Evolutionary conservation across 2,329 filamentous ascomycete species (phyloP).

Genomic region (Plenodomus biglobosus): DNA sequence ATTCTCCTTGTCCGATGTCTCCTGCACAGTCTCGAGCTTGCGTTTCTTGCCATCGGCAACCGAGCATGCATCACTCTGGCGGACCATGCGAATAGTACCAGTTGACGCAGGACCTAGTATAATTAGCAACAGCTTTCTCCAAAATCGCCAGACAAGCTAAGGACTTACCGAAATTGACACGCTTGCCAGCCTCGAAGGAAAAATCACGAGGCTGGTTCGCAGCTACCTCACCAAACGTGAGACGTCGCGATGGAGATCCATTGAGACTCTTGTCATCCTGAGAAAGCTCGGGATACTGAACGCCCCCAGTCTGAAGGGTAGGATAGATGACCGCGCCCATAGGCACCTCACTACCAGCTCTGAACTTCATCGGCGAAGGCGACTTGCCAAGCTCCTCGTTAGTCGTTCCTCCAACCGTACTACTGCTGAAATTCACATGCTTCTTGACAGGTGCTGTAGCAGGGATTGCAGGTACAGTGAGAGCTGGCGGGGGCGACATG

Average conservation of each 20-base stretch:
- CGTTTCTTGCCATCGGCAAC: slow-evolving; percentile 46
- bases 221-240: slow-evolving; percentile 38
- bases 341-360: slow-evolving; percentile 39
- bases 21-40: slow-evolving; percentile 45
- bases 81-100: slow-evolving; percentile 48
- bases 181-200: slow-evolving; percentile 52
- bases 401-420: slow-evolving; percentile 56
- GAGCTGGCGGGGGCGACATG: slow-evolving; percentile 49
- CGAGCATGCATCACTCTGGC: slow-evolving; percentile 47
- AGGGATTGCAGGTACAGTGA: slow-evolving; percentile 50
- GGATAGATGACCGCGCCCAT: slow-evolving; percentile 38
- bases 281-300: slow-evolving; percentile 45
- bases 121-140: not conserved
- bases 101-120: slow-evolving; percentile 37
- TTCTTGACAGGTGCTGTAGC: slow-evolving; percentile 75
- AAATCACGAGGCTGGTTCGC: slow-evolving; percentile 46
- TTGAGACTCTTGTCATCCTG: slow-evolving; percentile 25
- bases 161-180: slow-evolving; percentile 46
- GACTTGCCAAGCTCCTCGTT: slow-evolving; percentile 38
- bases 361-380: slow-evolving; percentile 40
- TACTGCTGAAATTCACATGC: slow-evolving; percentile 77
- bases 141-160: not conserved
- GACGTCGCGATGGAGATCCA: slow-evolving; percentile 35
- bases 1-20: slow-evolving; percentile 50
- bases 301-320: slow-evolving; percentile 22